Conservation (phyloP, 78 protist genomes). For the Parvularia atlantis region DNA sequence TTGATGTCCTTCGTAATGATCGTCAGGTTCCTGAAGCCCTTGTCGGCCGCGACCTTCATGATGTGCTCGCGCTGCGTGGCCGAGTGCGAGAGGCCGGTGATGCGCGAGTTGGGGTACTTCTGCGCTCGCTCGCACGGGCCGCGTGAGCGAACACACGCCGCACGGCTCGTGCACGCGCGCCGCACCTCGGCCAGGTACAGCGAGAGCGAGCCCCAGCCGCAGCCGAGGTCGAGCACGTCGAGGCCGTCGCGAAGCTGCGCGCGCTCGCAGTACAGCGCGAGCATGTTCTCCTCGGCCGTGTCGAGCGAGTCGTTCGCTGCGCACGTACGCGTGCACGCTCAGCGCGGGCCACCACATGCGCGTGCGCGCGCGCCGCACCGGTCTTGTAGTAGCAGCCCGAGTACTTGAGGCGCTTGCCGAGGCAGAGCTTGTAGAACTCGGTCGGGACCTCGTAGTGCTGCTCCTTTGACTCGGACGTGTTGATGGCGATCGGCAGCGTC, state of each 20-base stretch:
- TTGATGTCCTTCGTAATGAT: slow-evolving; percentile 5
- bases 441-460: slow-evolving; percentile 15
- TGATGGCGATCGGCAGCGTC: background rate
- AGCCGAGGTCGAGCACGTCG: slow-evolving; percentile 11
- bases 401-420: slow-evolving; percentile 1
- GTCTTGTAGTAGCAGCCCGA: background rate
- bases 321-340: background rate
- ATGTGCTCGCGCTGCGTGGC: background rate
- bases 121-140: no score
- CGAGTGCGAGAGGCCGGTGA: background rate
- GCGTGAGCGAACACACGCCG: no score
- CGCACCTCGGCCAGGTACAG: background rate
- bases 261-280: background rate
- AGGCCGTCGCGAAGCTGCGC: background rate
- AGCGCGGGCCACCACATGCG: background rate
- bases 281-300: slow-evolving; percentile 1
- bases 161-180: no score
- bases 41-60: background rate
- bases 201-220: slow-evolving; percentile 23
- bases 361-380: background rate
- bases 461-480: background rate
- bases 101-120: background rate
- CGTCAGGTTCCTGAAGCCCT: background rate
- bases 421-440: background rate
- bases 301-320: background rate